These are phyloP conservation scores for Juncus effusus DNA, from an alignment of 176 grass and related monocot genomes.

Conservation along the genomic window DNA sequence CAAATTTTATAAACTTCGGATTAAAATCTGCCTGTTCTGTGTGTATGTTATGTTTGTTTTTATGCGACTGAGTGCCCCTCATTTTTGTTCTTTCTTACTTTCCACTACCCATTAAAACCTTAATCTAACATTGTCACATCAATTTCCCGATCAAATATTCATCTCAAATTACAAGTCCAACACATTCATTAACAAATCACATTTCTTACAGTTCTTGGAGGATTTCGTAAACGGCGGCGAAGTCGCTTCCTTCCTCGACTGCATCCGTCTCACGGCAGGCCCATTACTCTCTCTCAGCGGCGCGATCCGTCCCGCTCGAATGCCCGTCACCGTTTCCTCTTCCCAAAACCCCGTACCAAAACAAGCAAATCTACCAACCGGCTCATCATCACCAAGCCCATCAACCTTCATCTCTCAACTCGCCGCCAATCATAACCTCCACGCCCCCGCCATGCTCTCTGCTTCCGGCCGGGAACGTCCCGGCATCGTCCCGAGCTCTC, in stretches of 20 bases:
- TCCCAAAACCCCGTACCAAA: constrained; percentile 53
- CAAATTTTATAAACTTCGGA: neutral
- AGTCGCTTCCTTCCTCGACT: constrained; percentile 98
- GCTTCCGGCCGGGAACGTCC: constrained; percentile 72
- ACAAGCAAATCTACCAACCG: constrained; percentile 47
- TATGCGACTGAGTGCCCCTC: neutral
- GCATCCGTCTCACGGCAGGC: constrained; percentile 87
- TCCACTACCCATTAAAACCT: neutral
- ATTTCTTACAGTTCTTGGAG: constrained; percentile 78
- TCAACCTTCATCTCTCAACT: constrained; percentile 53
- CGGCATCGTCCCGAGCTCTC: constrained; percentile 96
- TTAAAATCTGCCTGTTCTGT: neutral
- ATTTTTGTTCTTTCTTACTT: constrained; percentile 1
- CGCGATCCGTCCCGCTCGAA: constrained; percentile 95
- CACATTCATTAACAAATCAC: neutral
- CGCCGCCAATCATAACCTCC: constrained; percentile 49
- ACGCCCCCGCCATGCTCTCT: constrained; percentile 71
- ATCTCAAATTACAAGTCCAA: neutral
- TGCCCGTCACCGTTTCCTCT: constrained; percentile 80
- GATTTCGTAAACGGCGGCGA: constrained; percentile 98
- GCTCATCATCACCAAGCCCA: constrained; percentile 49
- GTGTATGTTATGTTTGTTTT: neutral
- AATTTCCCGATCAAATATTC: neutral
- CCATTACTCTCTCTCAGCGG: constrained; percentile 95
- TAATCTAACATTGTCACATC: neutral